Evolutionary conservation across 768 basidiomycete genomes (phyloP), one percentile per base, ranked within the genome.

Genomic region (Amanita jacksonii): DNA sequence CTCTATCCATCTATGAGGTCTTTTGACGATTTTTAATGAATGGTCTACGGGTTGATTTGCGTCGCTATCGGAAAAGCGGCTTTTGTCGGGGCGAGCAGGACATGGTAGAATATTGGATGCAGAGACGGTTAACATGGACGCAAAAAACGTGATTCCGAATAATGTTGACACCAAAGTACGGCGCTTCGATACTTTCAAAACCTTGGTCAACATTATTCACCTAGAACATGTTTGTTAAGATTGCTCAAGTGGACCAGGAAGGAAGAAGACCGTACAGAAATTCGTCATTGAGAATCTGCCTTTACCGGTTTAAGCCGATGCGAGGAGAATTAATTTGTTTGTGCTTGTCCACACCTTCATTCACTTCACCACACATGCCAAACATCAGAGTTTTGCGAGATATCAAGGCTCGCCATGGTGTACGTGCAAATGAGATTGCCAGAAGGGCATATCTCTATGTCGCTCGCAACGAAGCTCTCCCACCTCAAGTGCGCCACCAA

Each of bases 371-470:
- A n/a, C 19, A 23, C 36, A 45, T 45, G 44, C 62, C 66, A 44
- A 69, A 65, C 49, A 63, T 66, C 42, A 60, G 74, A 46, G 71
- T 89, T 41, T 60, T 87, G 38, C 78, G 86, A 58, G 87, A 90
- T 61, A 76, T 87, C 43, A 85, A 85, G 54, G 84, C 82, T 18
- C 81, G 86, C 40, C 58, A 73, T 15, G 77, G 79, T 47, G 83
- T 89, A 47, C 65, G 68, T 47, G 74, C 74, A 35, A 80, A 81
- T 58, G 94, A 98, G 60, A 70, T 94, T 37, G 69, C 81, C 22
- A 81, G 93, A 15, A 73, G 89, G 35, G 93, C 94, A 0, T 93
- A 94, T 62, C 79, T 97, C 39, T 91, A 81, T 63, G 85, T 97
- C 52, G 91, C 93, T 18, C 77, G 94, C 48, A 97, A 98, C 65